Evolutionary conservation across 1,284 basidiomycete genomes (phyloP).

Genomic region (Apiotrichum akiyoshidainum): DNA sequence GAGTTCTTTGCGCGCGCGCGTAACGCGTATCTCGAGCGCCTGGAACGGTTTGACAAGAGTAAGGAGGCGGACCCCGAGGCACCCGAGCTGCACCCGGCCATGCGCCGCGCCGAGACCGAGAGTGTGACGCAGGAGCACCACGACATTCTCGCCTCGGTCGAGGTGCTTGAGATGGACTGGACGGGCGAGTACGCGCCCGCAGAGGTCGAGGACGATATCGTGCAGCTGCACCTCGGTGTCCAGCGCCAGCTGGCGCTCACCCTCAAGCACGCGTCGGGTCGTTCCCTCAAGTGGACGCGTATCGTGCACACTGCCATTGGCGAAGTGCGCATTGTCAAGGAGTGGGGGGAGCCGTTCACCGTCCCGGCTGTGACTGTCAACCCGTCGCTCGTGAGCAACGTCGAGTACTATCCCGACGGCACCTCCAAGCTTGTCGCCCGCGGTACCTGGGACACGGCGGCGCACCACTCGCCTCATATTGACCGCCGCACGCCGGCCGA

Average conservation of each 20-base stretch:
- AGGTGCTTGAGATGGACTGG: conserved; percentile 80
- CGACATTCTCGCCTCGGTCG: conserved; percentile 80
- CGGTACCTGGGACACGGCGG: conserved; percentile 87
- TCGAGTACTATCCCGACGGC: conserved; percentile 76
- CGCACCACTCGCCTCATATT: conserved; percentile 80
- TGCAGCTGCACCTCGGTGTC: conserved; percentile 86
- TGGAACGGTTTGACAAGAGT: conserved; percentile 62
- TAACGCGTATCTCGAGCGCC: conserved; percentile 74
- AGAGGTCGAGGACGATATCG: conserved; percentile 78
- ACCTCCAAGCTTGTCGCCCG: conserved; percentile 66
- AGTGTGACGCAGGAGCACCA: conserved; percentile 85
- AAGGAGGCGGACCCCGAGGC: conserved; percentile 9
- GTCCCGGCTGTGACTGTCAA: conserved; percentile 64
- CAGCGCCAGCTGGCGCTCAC: conserved; percentile 77
- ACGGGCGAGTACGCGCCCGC: conserved; percentile 81
- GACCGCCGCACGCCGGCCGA: conserved; percentile 76
- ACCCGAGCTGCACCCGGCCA: conserved; percentile 54
- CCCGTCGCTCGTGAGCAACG: conserved; percentile 62
- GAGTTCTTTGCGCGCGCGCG: conserved; percentile 81
- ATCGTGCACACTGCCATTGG: conserved; percentile 54
- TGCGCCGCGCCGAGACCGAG: conserved; percentile 86
- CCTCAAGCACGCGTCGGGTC: conserved; percentile 82
- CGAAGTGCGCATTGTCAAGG: conserved; percentile 80
- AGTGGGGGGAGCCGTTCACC: conserved; percentile 68
- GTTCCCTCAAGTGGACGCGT: conserved; percentile 79